Evolutionary conservation across 257 asterid genomes (phyloP), one percentile per base, ranked within the genome.

Genomic region (Lithospermum erythrorhizon): DNA sequence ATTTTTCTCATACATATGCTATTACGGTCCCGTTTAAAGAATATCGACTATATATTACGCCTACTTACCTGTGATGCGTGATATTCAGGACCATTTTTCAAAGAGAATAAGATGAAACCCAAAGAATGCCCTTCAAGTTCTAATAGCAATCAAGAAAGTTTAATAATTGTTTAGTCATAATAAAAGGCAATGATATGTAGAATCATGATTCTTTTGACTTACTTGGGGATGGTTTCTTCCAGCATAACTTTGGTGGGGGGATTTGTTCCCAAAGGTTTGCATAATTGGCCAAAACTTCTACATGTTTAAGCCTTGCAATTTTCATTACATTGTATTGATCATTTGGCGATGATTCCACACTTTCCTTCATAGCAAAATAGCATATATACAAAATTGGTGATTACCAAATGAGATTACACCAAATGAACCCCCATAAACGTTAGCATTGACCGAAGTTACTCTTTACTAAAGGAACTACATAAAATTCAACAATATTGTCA

Each of bases 1-100:
- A 41, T 11, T 41, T 41, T 41, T 11, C 5, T 27, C 32, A 1
- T 27, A 35, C 11, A 35, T 8, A 35, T 35, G 7, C 2, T 7
- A 35, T 35, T 6, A 8, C 7, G 11, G 2, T 35, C 14, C 14
- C 14, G 21, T 5, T 56, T 20, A 21, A 35, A 61, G n/a, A 30
- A 25, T 19, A 25, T 0, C 49, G 19, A 0, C 14, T 3, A 11
- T 16, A n/a, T 18, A 2, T 24, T 21, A 51, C n/a, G 49, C 14
- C 8, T 18, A n/a, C 45, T 13, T 68, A 84, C 94, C 91, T 87
- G 91, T 5, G 72, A 69, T 65, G 75, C 78, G 65, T 87, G 91
- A 75, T 70, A 77, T 53, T 85, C 87, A 17, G 84, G 80, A 67
- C 76, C 79, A 58, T 70, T 62, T 49, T 69, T 75, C 71, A 87